These are phyloP conservation scores for Aspergillus ruber DNA, from an alignment of 2,329 filamentous ascomycete species.

Conservation along the genomic window DNA sequence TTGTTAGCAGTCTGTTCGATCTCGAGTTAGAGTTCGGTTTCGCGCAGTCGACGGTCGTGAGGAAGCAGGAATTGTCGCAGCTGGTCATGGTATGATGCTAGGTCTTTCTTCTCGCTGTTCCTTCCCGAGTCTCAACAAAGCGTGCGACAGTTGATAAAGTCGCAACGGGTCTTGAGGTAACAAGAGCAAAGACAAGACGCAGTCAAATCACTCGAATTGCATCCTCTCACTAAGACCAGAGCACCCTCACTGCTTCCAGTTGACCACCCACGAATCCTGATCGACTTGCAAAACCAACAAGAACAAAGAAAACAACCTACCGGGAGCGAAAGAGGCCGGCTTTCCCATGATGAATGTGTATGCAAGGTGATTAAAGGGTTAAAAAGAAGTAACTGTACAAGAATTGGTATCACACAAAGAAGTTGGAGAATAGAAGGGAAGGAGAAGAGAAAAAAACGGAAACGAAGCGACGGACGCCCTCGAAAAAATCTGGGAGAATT, in stretches of 20 bases:
- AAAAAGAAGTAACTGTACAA: slow-evolving; percentile 16
- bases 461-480: no score
- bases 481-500: slow-evolving; percentile 28
- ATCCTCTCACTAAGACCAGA: no score
- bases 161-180: no score
- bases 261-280: no score
- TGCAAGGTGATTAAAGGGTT: slow-evolving; percentile 7
- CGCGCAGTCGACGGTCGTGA: slow-evolving; percentile 17
- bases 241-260: no score
- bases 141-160: no score
- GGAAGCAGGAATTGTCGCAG: slow-evolving; percentile 19
- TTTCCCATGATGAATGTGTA: slow-evolving; percentile 17
- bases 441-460: slow-evolving; percentile 9
- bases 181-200: no score
- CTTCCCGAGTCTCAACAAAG: neutral
- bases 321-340: slow-evolving; percentile 20
- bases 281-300: neutral
- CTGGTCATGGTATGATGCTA: slow-evolving; percentile 18
- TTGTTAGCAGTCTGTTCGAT: slow-evolving; percentile 21
- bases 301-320: slow-evolving; percentile 10
- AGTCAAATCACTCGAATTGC: no score
- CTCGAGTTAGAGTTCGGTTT: slow-evolving; percentile 16
- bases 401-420: slow-evolving; percentile 20
- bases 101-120: neutral
- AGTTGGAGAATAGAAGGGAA: slow-evolving; percentile 9